Evolutionary conservation across 2,329 filamentous ascomycete genomes (phyloP), one percentile per base, ranked within the genome.

Genomic region (Myriosclerotinia duriaeana): DNA sequence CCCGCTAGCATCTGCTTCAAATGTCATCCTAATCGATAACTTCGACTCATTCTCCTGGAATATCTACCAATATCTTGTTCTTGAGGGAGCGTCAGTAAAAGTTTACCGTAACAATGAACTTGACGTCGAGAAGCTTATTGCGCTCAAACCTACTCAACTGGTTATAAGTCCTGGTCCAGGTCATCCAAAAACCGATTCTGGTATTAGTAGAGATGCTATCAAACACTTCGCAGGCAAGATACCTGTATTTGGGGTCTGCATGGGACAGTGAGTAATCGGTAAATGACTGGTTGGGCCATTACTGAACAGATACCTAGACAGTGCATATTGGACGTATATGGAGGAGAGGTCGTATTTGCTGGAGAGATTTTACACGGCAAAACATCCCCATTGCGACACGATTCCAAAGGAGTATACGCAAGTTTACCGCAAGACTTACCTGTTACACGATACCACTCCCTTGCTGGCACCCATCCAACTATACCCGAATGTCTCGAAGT

Each of bases 1-100:
- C 63, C 87, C 88, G 46, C 83, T 97, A 64, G 78, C 89, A 34
- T 93, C 88, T 61, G 95, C 95, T 36, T 91, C 90, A 66, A 98
- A 98, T 79, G 85, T 99, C 67, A 86, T 99, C 70, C 84, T 99
- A 70, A 97, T 99, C 75, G 95, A 99, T 83, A 99, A 99, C 80
- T 99, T 98, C 79, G 95, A 99, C 79, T 98, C 95, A 4, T 99
- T 99, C 78, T 97, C 94, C 67, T 99, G 93, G 92, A 99, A 99
- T 76, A 92, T 99, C 67, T 99, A 98, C 78, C 96, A 99, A 79
- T 99, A 99, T 76, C 87, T 99, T 1, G 90, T 94, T 8, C 87
- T 99, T n/a, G 95, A 98, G 78, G 95, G 95, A 42, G 95, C 96
- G 38, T 90, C 83, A 0, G 95, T 97, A 61, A 91, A 89, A 5